Percentiles rank a stretch among this genome's conserved stretches.
phyloP scores from a whole-genome alignment of 805 yeast species.

The Metschnikowia chrysomelidarum region DNA sequence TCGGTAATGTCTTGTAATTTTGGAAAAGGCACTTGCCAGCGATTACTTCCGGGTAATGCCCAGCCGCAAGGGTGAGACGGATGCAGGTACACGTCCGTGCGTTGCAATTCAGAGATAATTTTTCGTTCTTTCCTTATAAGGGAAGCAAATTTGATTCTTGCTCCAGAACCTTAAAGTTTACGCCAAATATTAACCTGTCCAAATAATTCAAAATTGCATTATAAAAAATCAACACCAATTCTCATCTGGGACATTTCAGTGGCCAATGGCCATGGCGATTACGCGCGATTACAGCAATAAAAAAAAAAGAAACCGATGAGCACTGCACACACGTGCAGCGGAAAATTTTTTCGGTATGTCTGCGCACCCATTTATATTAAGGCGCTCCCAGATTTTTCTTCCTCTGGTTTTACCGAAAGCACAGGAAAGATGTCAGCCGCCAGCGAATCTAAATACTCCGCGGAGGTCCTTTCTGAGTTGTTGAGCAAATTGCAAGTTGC shows the following conservation, averaged over 20 bases:
- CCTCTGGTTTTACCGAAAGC: conserved; percentile 16
- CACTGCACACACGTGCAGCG: conserved; percentile 15
- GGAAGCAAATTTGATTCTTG: no score
- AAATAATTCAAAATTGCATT: no score
- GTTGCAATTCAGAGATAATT: no score
- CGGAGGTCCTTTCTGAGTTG: conserved; percentile 88
- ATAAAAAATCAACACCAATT: no score
- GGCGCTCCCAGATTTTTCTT: conserved; percentile 13
- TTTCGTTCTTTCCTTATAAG: no score
- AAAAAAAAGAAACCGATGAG: conserved; percentile 15
- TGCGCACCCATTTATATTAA: conserved; percentile 17
- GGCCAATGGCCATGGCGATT: conserved; percentile 13
- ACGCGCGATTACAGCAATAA: conserved; percentile 12
- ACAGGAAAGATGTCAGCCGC: conserved; percentile 48
- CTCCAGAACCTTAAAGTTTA: not conserved
- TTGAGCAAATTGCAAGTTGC: conserved; percentile 92
- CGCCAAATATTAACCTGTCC: not conserved
- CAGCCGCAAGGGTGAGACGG: conserved; percentile 1
- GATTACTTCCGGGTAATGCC: conserved; percentile 5
- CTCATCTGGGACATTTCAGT: conserved; percentile 3
- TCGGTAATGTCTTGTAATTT: not conserved
- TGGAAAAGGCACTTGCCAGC: not conserved
- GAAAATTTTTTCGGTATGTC: conserved; percentile 18
- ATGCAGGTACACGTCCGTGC: conserved; percentile 2
- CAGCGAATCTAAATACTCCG: conserved; percentile 60